Evolutionary conservation across 106 monocot genomes (phyloP).

Genomic region (Dendrobium nobile): DNA sequence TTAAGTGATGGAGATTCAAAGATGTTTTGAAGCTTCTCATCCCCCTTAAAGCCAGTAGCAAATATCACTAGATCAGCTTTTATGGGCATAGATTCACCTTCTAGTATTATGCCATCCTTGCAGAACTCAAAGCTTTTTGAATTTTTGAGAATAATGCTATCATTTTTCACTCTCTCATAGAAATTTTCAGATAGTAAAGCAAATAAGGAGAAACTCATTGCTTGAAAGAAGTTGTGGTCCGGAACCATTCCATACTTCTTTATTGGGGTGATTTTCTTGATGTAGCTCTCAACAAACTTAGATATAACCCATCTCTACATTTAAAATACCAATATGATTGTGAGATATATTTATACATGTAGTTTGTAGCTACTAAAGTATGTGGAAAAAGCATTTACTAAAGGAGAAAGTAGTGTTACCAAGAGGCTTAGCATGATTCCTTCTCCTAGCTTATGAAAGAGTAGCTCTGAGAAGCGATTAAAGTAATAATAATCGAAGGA

Average conservation of each 20-base stretch:
- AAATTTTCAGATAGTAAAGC: conserved; percentile 38
- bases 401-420: too few species aligned
- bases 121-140: conserved; percentile 43
- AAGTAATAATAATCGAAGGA: conserved; percentile 30
- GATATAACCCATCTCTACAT: conserved; percentile 52
- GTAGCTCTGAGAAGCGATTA: conserved; percentile 54
- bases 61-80: conserved; percentile 51
- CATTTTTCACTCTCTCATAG: conserved; percentile 58
- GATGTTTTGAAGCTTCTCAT: too few species aligned
- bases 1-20: too few species aligned
- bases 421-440: too few species aligned
- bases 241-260: conserved; percentile 67
- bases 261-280: conserved; percentile 32
- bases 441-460: conserved; percentile 2
- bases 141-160: conserved; percentile 46
- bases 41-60: not conserved
- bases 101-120: conserved; percentile 36
- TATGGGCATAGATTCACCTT: conserved; percentile 18
- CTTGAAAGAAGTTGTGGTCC: too few species aligned
- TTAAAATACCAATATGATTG: too few species aligned
- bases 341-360: not conserved
- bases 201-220: conserved; percentile 7
- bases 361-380: not conserved
- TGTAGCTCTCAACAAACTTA: conserved; percentile 56
- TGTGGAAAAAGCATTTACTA: not conserved